Conservation (phyloP, 176 grass and related monocot species). For the Guadua angustifolia region DNA sequence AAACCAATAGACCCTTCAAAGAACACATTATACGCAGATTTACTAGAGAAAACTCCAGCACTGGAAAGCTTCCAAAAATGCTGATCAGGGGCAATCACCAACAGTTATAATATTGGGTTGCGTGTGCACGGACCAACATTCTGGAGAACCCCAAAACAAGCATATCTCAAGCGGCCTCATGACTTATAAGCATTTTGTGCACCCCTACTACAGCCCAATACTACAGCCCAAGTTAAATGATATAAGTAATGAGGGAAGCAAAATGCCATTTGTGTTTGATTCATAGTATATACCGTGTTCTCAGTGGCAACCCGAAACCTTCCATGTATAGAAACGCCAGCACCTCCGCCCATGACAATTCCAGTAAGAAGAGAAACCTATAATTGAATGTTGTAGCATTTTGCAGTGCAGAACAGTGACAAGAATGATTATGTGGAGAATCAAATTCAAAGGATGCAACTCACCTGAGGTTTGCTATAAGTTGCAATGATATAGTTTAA, state of each 20-base stretch:
- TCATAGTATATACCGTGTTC: slow-evolving; percentile 68
- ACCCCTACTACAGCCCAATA: not conserved
- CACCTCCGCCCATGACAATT: slow-evolving; percentile 92
- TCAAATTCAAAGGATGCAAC: slow-evolving; percentile 31
- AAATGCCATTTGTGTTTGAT: not conserved
- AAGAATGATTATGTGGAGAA: slow-evolving; percentile 32
- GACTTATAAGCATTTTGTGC: slow-evolving; percentile 19
- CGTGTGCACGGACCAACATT: not conserved
- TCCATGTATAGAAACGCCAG: slow-evolving; percentile 93
- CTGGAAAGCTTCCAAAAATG: too few relatives aligned
- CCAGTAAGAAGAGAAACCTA: slow-evolving; percentile 92
- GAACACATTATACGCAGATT: too few relatives aligned
- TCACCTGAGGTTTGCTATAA: slow-evolving; percentile 87
- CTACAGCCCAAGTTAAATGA: not conserved
- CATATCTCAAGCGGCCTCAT: slow-evolving; percentile 11
- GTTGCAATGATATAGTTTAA: slow-evolving; percentile 95
- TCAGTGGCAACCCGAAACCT: slow-evolving; percentile 87
- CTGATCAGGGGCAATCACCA: too few relatives aligned
- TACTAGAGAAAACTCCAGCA: too few relatives aligned
- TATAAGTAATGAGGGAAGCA: not conserved
- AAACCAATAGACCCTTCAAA: too few relatives aligned
- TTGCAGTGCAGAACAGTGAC: not conserved
- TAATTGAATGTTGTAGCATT: slow-evolving; percentile 28
- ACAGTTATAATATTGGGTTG: not conserved
- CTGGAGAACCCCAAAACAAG: slow-evolving; percentile 19